Evolutionary conservation across 2,329 filamentous ascomycete species (phyloP).

Genomic region (Beauveria australis): DNA sequence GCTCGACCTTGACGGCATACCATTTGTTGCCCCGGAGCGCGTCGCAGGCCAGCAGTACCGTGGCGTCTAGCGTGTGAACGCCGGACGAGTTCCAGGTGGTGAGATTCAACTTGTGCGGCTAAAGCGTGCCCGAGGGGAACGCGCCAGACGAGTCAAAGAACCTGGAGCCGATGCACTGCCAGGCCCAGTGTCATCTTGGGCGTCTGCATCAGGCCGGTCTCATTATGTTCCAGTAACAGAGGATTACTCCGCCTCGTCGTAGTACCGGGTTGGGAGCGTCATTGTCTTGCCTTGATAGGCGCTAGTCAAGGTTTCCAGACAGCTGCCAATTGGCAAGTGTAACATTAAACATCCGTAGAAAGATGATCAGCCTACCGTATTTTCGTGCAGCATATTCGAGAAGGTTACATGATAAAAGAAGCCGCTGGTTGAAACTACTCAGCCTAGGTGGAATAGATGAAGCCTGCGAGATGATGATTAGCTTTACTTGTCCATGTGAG

Average conservation of each 20-base stretch:
- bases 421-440: not conserved
- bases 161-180: slow-evolving; percentile 18
- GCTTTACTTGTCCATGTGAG: not conserved
- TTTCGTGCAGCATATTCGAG: too few relatives aligned
- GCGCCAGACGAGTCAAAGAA: slow-evolving; percentile 19
- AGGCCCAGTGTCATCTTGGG: slow-evolving; percentile 11
- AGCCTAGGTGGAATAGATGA: slow-evolving; percentile 12
- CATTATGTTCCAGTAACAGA: not conserved
- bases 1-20: slow-evolving; percentile 13
- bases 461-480: not conserved
- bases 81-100: slow-evolving; percentile 17
- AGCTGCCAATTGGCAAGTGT: too few relatives aligned
- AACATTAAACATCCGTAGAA: not conserved
- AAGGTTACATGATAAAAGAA: not conserved
- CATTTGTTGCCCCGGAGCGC: slow-evolving; percentile 13
- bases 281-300: not conserved
- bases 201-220: not conserved
- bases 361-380: too few relatives aligned
- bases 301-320: not conserved
- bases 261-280: not conserved
- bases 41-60: slow-evolving; percentile 18
- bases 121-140: slow-evolving; percentile 15
- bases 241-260: not conserved
- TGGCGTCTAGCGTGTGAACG: slow-evolving; percentile 16
- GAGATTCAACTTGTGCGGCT: slow-evolving; percentile 19